phyloP scores from a whole-genome alignment of 176 grass and related monocot species.

The Musa beccarii region DNA sequence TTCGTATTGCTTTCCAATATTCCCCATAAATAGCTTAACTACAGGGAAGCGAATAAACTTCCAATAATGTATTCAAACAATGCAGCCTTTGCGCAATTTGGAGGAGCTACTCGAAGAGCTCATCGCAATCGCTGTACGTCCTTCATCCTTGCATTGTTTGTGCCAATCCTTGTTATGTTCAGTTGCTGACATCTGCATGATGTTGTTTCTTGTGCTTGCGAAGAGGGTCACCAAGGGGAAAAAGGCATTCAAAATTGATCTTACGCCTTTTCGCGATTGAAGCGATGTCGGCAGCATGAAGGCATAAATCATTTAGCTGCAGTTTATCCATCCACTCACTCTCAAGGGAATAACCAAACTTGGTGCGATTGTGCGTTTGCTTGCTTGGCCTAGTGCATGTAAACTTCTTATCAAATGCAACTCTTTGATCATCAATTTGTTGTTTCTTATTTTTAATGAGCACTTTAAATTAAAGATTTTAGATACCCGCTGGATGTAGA shows the following conservation, averaged over 20 bases:
- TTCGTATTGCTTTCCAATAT: constrained; percentile 27
- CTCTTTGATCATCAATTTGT: too few relatives aligned
- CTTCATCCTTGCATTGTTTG: not conserved
- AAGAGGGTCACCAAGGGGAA: constrained; percentile 78
- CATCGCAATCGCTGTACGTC: constrained; percentile 80
- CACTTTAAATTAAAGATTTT: too few relatives aligned
- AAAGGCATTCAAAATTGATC: constrained; percentile 63
- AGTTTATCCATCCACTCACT: too few relatives aligned
- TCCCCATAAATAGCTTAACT: not conserved
- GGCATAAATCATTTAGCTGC: not conserved
- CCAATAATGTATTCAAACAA: not conserved
- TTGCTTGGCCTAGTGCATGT: too few relatives aligned
- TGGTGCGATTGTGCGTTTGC: too few relatives aligned
- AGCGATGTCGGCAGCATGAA: not conserved
- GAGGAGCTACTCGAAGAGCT: constrained; percentile 81
- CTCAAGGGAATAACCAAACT: too few relatives aligned
- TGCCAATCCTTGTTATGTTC: not conserved
- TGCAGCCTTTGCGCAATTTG: constrained; percentile 71
- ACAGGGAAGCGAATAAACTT: constrained; percentile 1
- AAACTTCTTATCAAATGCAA: too few relatives aligned
- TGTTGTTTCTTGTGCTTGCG: not conserved
- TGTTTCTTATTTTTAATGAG: too few relatives aligned
- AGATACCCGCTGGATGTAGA: too few relatives aligned
- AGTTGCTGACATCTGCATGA: not conserved
- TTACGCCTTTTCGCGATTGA: constrained; percentile 52